Evolutionary conservation across 1,284 basidiomycete genomes (phyloP).

Genomic region (Sporisorium scitamineum): DNA sequence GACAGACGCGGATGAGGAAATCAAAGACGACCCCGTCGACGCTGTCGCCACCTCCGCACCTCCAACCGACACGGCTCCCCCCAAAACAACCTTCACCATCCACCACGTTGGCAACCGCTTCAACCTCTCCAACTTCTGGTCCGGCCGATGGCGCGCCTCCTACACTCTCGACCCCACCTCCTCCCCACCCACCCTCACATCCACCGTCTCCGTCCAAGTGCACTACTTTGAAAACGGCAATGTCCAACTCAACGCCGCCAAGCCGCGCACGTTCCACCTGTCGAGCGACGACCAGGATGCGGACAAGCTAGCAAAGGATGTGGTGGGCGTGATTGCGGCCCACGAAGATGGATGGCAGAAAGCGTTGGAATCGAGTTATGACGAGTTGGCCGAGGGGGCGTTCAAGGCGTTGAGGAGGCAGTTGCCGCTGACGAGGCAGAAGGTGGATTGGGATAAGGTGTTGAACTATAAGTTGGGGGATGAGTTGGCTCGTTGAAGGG

Average conservation of each 20-base stretch:
- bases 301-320: constrained; percentile 24
- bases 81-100: constrained; percentile 42
- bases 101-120: constrained; percentile 65
- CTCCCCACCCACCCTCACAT: constrained; percentile 9
- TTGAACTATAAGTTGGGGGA: constrained; percentile 59
- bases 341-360: constrained; percentile 63
- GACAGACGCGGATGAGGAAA: constrained; percentile 5
- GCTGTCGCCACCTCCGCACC: constrained; percentile 14
- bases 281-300: constrained; percentile 12
- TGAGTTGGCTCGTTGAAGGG: constrained; percentile 32
- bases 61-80: not conserved
- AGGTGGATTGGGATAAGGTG: constrained; percentile 69
- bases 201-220: constrained; percentile 51
- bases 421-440: constrained; percentile 66
- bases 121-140: constrained; percentile 68
- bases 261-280: constrained; percentile 31
- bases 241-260: constrained; percentile 60
- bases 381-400: constrained; percentile 58
- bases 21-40: constrained; percentile 16
- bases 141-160: constrained; percentile 63
- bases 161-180: constrained; percentile 46
- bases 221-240: constrained; percentile 70
- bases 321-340: constrained; percentile 46
- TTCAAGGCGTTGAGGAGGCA: constrained; percentile 64
- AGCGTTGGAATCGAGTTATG: constrained; percentile 43